Evolutionary conservation across 805 yeast genomes (phyloP).

Genomic region (Candida manassasensis): DNA sequence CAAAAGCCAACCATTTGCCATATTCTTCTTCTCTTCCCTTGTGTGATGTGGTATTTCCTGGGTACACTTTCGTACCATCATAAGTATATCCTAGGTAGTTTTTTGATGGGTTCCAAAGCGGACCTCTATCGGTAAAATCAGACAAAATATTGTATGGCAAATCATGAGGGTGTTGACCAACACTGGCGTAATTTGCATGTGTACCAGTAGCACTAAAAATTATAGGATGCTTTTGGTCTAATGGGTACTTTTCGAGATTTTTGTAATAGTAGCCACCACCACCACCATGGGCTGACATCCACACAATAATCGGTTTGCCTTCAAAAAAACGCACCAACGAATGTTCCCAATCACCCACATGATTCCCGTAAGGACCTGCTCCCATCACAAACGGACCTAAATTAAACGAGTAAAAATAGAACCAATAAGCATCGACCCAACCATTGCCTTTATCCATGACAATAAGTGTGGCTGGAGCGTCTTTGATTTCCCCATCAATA

Average conservation of each 20-base stretch:
- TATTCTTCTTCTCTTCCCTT: constrained; percentile 49
- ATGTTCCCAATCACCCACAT: constrained; percentile 98
- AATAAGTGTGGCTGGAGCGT: constrained; percentile 77
- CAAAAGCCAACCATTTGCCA: constrained; percentile 74
- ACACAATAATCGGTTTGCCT: constrained; percentile 75
- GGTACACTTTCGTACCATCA: constrained; percentile 52
- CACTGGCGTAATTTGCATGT: constrained; percentile 94
- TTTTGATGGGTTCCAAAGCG: constrained; percentile 87
- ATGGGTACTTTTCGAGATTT: constrained; percentile 63
- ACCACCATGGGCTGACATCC: constrained; percentile 99
- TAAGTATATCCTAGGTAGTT: constrained; percentile 79
- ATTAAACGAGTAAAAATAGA: constrained; percentile 90
- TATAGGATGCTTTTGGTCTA: constrained; percentile 52
- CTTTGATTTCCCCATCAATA: constrained; percentile 61
- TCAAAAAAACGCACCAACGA: constrained; percentile 77
- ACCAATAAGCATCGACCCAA: constrained; percentile 95
- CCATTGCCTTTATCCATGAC: constrained; percentile 93
- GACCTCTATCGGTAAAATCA: constrained; percentile 94
- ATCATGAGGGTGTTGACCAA: constrained; percentile 94
- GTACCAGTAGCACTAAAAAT: constrained; percentile 93
- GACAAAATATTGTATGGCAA: constrained; percentile 85
- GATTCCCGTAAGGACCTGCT: constrained; percentile 94
- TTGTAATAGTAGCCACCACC: constrained; percentile 83
- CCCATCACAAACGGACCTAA: constrained; percentile 98
- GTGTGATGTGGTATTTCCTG: constrained; percentile 41